phyloP scores from a whole-genome alignment of 345 rosid genomes.

The Acer campestre region DNA sequence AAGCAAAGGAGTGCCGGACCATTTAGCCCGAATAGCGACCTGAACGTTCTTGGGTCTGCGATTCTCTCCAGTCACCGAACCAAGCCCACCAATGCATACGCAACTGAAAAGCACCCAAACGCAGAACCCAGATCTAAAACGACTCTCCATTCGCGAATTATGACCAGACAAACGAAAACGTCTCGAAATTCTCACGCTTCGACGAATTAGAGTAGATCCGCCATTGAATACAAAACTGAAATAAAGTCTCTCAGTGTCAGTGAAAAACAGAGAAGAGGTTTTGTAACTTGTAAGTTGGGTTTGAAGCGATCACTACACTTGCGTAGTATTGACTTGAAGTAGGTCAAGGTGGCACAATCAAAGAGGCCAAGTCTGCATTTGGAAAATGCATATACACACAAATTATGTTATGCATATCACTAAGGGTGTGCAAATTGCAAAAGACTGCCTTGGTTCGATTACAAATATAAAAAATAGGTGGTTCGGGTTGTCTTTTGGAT shows the following conservation, averaged over 20 bases:
- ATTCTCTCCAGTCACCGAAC: constrained; percentile 49
- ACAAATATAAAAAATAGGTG: too few relatives aligned
- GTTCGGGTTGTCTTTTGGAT: too few relatives aligned
- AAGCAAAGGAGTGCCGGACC: constrained; percentile 95
- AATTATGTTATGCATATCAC: too few relatives aligned
- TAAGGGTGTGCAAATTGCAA: too few relatives aligned
- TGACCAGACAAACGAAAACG: neutral
- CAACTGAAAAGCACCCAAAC: constrained; percentile 41
- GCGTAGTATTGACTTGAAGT: too few relatives aligned
- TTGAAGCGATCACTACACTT: too few relatives aligned
- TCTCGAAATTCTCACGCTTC: neutral
- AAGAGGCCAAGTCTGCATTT: too few relatives aligned
- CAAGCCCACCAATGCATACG: constrained; percentile 32
- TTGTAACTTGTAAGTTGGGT: too few relatives aligned
- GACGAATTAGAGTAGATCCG: constrained; percentile 16
- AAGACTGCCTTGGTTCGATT: too few relatives aligned
- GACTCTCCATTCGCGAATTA: constrained; percentile 36
- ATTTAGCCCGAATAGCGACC: constrained; percentile 83
- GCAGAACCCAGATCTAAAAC: constrained; percentile 59
- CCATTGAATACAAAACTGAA: constrained; percentile 15
- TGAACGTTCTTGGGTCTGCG: constrained; percentile 86
- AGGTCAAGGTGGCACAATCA: too few relatives aligned
- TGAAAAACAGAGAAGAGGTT: neutral
- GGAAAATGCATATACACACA: too few relatives aligned
- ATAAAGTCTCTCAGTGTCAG: neutral